Evolutionary conservation across 495 filamentous ascomycete genomes (phyloP).

Genomic region (Penicillium paradoxum): DNA sequence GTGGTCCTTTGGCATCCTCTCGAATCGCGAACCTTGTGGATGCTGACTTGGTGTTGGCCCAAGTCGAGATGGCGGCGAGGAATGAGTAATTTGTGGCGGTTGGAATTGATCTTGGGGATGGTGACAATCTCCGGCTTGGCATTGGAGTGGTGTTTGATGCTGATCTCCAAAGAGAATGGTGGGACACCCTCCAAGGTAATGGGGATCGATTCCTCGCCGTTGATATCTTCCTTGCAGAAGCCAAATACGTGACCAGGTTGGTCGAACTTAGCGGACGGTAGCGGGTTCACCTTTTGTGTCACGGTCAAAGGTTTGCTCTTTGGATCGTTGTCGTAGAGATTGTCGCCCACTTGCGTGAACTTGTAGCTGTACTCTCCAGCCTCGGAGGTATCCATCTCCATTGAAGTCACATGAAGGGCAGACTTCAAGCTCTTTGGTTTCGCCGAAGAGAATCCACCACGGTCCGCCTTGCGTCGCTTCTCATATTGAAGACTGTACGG

Average conservation of each 20-base stretch:
- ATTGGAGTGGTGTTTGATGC: constrained; percentile 83
- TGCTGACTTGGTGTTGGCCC: constrained; percentile 77
- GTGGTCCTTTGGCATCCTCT: constrained; percentile 74
- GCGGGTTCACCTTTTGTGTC: constrained; percentile 74
- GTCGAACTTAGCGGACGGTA: constrained; percentile 72
- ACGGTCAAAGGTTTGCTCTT: constrained; percentile 58
- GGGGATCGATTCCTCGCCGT: constrained; percentile 77
- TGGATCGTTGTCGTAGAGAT: constrained; percentile 72
- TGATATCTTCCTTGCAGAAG: constrained; percentile 81
- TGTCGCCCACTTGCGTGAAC: constrained; percentile 74
- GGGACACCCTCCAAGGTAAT: constrained; percentile 76
- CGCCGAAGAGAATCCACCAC: constrained; percentile 57
- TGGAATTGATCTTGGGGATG: constrained; percentile 68
- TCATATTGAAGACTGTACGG: constrained; percentile 83
- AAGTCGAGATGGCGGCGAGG: constrained; percentile 76
- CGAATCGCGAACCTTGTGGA: constrained; percentile 82
- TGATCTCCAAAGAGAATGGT: constrained; percentile 84
- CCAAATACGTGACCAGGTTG: constrained; percentile 92
- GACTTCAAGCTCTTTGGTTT: constrained; percentile 64
- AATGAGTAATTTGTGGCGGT: constrained; percentile 72
- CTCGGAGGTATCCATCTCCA: constrained; percentile 78
- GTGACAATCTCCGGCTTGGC: constrained; percentile 73
- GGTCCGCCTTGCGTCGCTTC: constrained; percentile 58
- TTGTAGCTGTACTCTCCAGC: constrained; percentile 80
- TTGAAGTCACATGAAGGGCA: constrained; percentile 62